Conservation (phyloP, 2,329 filamentous ascomycete genomes). For the Cladosporium sp. region DNA sequence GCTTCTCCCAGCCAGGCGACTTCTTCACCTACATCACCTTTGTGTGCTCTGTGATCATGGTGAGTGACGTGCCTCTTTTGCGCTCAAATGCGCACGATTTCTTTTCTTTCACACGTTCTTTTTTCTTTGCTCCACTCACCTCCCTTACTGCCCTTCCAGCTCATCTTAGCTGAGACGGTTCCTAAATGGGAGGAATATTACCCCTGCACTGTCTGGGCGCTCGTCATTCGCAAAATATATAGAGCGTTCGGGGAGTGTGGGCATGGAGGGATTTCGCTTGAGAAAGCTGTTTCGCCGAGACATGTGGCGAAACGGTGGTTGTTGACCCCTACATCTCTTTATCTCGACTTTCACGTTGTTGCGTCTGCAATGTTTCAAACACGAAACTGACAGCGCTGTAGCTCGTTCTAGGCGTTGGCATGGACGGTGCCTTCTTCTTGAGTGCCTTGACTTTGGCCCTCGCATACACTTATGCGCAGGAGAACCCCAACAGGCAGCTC, state of each 20-base stretch:
- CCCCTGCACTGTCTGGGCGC: slow-evolving; percentile 51
- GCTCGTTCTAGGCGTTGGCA: slow-evolving; percentile 47
- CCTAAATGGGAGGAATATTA: slow-evolving; percentile 58
- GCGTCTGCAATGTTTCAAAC: slow-evolving; percentile 11
- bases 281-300: slow-evolving; percentile 57
- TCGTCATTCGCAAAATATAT: slow-evolving; percentile 54
- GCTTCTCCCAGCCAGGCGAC: slow-evolving; percentile 75
- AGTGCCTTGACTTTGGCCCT: slow-evolving; percentile 73
- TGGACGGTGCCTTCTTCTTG: slow-evolving; percentile 56
- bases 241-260: slow-evolving; percentile 50
- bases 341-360: slow-evolving; percentile 3
- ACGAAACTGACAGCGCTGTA: slow-evolving; percentile 31
- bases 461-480: slow-evolving; percentile 81
- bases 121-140: slow-evolving; percentile 45
- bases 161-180: slow-evolving; percentile 55
- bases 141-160: slow-evolving; percentile 61
- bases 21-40: slow-evolving; percentile 80
- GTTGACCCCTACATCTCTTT: slow-evolving; percentile 64
- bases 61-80: slow-evolving; percentile 57
- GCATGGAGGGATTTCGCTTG: slow-evolving; percentile 55
- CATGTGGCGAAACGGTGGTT: slow-evolving; percentile 57
- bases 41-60: slow-evolving; percentile 70
- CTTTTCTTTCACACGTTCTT: slow-evolving; percentile 25
- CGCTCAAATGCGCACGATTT: slow-evolving; percentile 1
- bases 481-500: slow-evolving; percentile 74